Conservation (phyloP, 1,139 yeast genomes). For the Eremothecium coryli region DNA sequence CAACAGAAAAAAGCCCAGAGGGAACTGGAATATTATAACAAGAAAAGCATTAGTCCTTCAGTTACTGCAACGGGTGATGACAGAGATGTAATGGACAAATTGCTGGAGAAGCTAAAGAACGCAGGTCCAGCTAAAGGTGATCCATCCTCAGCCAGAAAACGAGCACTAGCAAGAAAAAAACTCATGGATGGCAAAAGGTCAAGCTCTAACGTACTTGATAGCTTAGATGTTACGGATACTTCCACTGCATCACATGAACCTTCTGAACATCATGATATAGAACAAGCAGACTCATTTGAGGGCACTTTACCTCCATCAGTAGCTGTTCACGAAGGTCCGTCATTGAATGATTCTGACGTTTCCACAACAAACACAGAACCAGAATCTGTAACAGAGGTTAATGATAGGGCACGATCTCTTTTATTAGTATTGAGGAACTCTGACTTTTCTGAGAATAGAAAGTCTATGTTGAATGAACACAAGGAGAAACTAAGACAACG, state of each 20-base stretch:
- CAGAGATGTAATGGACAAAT: slow-evolving; percentile 61
- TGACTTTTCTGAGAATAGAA: slow-evolving; percentile 16
- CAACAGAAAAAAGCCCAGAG: slow-evolving; percentile 27
- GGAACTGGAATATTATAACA: slow-evolving; percentile 7
- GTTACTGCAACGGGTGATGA: slow-evolving; percentile 32
- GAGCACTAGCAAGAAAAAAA: slow-evolving; percentile 68
- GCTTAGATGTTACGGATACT: slow-evolving; percentile 10
- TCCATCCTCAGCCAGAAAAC: slow-evolving; percentile 68
- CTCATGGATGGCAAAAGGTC: slow-evolving; percentile 35
- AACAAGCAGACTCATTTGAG: background rate
- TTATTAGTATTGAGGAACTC: slow-evolving; percentile 27
- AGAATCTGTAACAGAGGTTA: slow-evolving; percentile 9
- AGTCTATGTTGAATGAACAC: slow-evolving; percentile 18
- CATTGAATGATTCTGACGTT: background rate
- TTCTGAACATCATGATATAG: background rate
- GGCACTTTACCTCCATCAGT: background rate
- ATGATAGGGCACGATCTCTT: slow-evolving; percentile 27
- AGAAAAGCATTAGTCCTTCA: slow-evolving; percentile 13
- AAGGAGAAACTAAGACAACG: slow-evolving; percentile 25
- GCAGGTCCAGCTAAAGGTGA: slow-evolving; percentile 67
- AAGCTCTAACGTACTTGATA: slow-evolving; percentile 8
- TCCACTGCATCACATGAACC: background rate
- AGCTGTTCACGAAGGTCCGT: background rate
- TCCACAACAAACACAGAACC: background rate
- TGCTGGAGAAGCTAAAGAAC: slow-evolving; percentile 62